Base-by-base conservation (phyloP, 768 basidiomycete species). In the Arthromyces matolae region DNA sequence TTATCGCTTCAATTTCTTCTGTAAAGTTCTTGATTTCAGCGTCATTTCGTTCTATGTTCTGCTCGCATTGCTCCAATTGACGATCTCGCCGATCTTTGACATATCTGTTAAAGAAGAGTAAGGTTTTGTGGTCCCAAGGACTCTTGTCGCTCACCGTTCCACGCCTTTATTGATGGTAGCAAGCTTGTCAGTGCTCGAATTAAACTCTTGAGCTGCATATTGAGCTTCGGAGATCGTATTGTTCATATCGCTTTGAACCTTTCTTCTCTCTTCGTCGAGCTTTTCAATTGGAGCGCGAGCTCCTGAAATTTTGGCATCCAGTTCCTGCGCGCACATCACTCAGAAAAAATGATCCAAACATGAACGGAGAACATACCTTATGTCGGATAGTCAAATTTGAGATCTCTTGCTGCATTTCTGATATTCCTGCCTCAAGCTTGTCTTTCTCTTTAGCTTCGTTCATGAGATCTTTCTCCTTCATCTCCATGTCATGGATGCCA, bases 81-180 rank as follows among this genome's bases (percentile, higher is more conserved):
- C 79, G 76, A 3, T 72, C 78, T 25, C 81, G 79, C 57, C 81
- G 84, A 32, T 84, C 81, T 42, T 81, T 80, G 47, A 85, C 72
- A 62, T 93, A 93, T 51, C 93, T 95, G 41, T 40, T 28, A 24
- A 27, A 45, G 24, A 27, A 14, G 45, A 5, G 31, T 48, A 5
- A 54, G 22, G 3, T 12, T 46, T 25, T 19, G 8, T 6, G 16
- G 27, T 22, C 9, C 42, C 14, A 34, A 35, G 19, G 16, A 33
- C 4, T 7, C 14, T 23, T 10, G 6, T 10, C 12, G 23, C 73
- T 42, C 59, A 87, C 88, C 79, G 71, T 55, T 89, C 86, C 20
- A 90, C 72, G 22, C 65, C 68, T 59, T 80, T 82, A 62, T 80
- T 85, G 45, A 76, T 74, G 32, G 70, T 71, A 9, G 73, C 73